Evolutionary conservation across 2,329 filamentous ascomycete genomes (phyloP).

Genomic region (Aureobasidium sp.): DNA sequence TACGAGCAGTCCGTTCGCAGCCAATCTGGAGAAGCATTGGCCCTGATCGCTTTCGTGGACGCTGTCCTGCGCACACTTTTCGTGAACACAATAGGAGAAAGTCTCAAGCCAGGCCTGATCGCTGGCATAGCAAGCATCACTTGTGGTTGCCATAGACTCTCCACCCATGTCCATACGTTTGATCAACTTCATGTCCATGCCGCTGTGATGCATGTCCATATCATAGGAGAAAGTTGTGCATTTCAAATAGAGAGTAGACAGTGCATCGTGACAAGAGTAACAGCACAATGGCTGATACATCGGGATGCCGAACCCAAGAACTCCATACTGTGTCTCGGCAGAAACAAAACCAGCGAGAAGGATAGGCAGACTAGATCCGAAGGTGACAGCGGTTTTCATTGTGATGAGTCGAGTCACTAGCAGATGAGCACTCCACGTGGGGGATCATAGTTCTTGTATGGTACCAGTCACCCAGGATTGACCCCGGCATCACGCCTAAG

Average conservation of each 20-base stretch:
- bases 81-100: conserved; percentile 26
- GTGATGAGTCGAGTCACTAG: background rate
- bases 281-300: conserved; percentile 23
- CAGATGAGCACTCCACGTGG: too few species aligned
- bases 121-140: conserved; percentile 26
- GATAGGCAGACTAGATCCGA: background rate
- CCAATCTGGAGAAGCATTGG: background rate
- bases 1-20: background rate
- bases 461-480: background rate
- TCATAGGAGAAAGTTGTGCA: conserved; percentile 6
- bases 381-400: background rate
- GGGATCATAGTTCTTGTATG: background rate
- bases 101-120: conserved; percentile 24
- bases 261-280: conserved; percentile 20
- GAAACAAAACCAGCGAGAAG: background rate
- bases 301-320: conserved; percentile 22
- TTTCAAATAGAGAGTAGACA: conserved; percentile 14
- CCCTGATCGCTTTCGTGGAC: background rate
- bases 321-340: conserved; percentile 15
- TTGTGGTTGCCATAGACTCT: conserved; percentile 17
- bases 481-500: background rate
- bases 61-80: conserved; percentile 20
- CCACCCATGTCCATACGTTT: conserved; percentile 5
- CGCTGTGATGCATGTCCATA: background rate
- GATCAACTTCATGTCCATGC: conserved; percentile 1